Base-by-base conservation (phyloP, 768 basidiomycete genomes). In the Calocera cornea region DNA sequence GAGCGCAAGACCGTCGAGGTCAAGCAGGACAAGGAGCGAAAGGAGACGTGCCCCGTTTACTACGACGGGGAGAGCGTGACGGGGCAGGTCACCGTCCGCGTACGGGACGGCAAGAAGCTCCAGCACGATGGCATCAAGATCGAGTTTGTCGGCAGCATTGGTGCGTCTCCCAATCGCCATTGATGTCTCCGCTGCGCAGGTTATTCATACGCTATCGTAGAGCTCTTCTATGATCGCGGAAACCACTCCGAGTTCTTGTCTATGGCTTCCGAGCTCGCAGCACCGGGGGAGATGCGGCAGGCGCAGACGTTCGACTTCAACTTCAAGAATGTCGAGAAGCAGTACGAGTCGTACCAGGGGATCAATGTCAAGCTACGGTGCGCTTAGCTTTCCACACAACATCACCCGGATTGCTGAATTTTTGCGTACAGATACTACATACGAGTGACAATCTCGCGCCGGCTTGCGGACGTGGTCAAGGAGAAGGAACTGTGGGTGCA, bases 301-400 rank as follows among this genome's bases (percentile, higher is more conserved):
- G 94, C 94, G 0, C 95, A 97, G 78, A 92, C 93, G 10, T 97
- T 87, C 72, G 95, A 97, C 65, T 98, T 99, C 78, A 84, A 87
- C 73, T 98, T 99, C 84, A 97, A 97, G 83, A 99, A 95, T 74
- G 90, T 99, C 41, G 97, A 99, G 85, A 97, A 99, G 80, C 94
- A 97, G 76, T 98, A 90, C 71, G 95, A 98, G 80, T 92, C 89
- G 72, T 98, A 98, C 76, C 88, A 92, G 72, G 97, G 97, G 3
- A 98, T 97, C 75, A 99, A 98, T 72, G 97, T 98, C 68, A 98
- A 97, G 78, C 83, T 98, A 71, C 79, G 95, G 95, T 94, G 71
- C 71, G 86, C 76, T 1, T 40, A 36, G 11, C 33, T 47, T 16
- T n/a, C n/a, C n/a, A n/a, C n/a, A n/a, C n/a, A n/a, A n/a, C 24